Evolutionary conservation across 768 basidiomycete species (phyloP), one percentile per base, ranked within the genome.

Genomic region (Boletus vinaceobasis): DNA sequence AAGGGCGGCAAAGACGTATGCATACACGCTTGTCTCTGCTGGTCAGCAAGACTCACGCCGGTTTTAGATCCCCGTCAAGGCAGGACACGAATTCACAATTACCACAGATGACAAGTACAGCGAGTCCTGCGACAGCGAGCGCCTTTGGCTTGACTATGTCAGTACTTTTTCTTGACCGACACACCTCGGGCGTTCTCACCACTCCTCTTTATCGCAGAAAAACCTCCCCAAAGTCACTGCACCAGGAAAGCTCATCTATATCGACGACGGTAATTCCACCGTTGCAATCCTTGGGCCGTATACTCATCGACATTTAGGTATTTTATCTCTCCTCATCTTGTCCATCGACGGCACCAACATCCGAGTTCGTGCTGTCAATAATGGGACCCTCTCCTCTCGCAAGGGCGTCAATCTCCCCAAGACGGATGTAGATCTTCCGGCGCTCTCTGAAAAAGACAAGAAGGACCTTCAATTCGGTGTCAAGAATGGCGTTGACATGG

Each of bases 341-440:
- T 82, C 90, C 59, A 84, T 98, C 65, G 93, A 96, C 56, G 87
- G 90, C 46, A 68, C 76, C 66, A 88, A 83, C 65, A 82, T 97
- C 59, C 85, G 78, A 55, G 95, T 98, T 60, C 89, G 90, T 59
- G 81, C 90, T 39, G 56, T 96, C 70, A 99, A 98, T 84, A 88
- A 85, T 66, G 97, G 95, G 51, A 87, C 79, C 38, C 87, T 99
- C 63, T 91, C 90, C 47, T 98, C 95, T 51, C 90, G 93, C 71
- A 99, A 99, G 79, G 97, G 97, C 69, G 97, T 98, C 77, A 99
- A 99, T 75, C 85, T 99, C 52, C 97, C 97, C 65, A 97, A 98
- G 76, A 98, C 97, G 59, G 81, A 87, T 13, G 97, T 99, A 65
- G 97, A 99, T 75, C 86, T 99, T 49, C 97, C 97, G 49, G 92